phyloP scores from a whole-genome alignment of 139 green algal species.

The Picochlorum sp. region DNA sequence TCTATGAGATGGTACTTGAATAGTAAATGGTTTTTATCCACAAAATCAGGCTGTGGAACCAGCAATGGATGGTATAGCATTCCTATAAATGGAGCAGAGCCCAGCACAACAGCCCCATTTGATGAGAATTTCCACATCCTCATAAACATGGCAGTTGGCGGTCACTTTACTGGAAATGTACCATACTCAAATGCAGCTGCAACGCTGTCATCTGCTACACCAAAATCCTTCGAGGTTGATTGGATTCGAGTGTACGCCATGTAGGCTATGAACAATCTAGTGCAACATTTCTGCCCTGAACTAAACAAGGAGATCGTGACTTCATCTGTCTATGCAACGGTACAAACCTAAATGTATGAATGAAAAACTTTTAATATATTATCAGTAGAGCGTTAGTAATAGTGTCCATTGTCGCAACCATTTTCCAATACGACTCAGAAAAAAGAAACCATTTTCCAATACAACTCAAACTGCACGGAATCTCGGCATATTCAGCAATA shows the following conservation, averaged over 20 bases:
- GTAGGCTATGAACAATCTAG: background rate
- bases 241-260: slow-evolving; percentile 12
- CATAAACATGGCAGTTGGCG: slow-evolving; percentile 22
- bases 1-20: slow-evolving; percentile 10
- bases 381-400: too few species aligned
- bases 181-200: background rate
- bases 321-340: too few species aligned
- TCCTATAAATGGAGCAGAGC: background rate
- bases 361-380: too few species aligned
- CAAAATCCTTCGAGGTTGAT: slow-evolving; percentile 11
- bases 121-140: slow-evolving; percentile 18
- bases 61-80: slow-evolving; percentile 10
- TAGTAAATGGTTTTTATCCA: background rate
- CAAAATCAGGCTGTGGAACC: background rate
- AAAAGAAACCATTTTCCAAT: too few species aligned
- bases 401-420: too few species aligned
- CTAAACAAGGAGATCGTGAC: too few species aligned
- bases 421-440: too few species aligned
- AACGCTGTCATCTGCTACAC: background rate
- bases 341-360: too few species aligned
- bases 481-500: too few species aligned
- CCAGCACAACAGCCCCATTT: slow-evolving; percentile 7
- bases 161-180: slow-evolving; percentile 16
- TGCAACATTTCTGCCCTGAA: background rate
- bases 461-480: too few species aligned